Evolutionary conservation across 495 filamentous ascomycete genomes (phyloP).

Genomic region (Pyronema domesticum): DNA sequence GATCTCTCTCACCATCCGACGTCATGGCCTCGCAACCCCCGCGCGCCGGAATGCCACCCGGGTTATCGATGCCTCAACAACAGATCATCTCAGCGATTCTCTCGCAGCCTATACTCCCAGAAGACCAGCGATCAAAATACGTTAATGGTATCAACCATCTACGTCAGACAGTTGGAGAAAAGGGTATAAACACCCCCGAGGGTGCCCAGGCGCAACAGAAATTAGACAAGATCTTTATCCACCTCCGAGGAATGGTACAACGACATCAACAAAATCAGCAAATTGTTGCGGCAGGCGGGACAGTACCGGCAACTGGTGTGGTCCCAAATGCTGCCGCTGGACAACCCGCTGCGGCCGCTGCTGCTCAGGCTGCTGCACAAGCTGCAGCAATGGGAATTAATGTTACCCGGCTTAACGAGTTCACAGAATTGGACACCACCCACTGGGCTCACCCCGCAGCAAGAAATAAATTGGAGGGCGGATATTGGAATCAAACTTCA

Average conservation of each 20-base stretch:
- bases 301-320: slow-evolving; percentile 2
- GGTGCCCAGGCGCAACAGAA: slow-evolving; percentile 46
- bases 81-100: slow-evolving; percentile 10
- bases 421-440: slow-evolving; percentile 18
- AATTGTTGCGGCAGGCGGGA: not conserved
- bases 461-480: slow-evolving; percentile 16
- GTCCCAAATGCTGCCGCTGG: slow-evolving; percentile 1
- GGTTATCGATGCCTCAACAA: not conserved
- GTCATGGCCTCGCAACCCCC: too few relatives aligned
- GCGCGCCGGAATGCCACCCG: too few relatives aligned
- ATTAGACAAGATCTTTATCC: slow-evolving; percentile 46
- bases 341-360: not conserved
- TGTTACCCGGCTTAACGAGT: not conserved
- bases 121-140: slow-evolving; percentile 49
- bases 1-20: too few relatives aligned
- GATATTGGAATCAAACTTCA: slow-evolving; percentile 17
- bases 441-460: slow-evolving; percentile 8
- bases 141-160: slow-evolving; percentile 42
- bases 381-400: not conserved
- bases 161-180: slow-evolving; percentile 42
- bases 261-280: slow-evolving; percentile 3
- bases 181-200: slow-evolving; percentile 36
- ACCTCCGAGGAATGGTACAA: slow-evolving; percentile 41
- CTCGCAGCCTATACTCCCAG: slow-evolving; percentile 29
- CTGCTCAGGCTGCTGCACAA: not conserved